Percentiles rank a stretch among this genome's conserved stretches.
These are phyloP conservation scores for Drosera spatulata DNA, from an alignment of 179 eudicot genomes.

Conservation along the genomic window DNA sequence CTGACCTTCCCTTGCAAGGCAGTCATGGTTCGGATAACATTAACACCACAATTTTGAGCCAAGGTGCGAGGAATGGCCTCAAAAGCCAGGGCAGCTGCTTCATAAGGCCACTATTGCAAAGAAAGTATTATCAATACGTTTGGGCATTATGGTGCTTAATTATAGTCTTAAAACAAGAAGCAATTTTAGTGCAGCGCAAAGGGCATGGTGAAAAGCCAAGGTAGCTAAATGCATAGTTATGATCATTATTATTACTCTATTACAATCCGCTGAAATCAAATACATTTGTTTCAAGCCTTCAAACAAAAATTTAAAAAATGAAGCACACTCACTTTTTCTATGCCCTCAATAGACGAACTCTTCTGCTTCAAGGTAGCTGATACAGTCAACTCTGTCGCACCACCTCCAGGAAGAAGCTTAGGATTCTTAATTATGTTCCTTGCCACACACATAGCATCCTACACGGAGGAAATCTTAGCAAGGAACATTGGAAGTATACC, in stretches of 20 bases:
- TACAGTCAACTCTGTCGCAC: constrained; percentile 84
- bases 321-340: constrained; percentile 52
- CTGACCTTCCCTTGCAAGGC: constrained; percentile 89
- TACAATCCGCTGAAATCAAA: too few species aligned
- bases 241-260: too few species aligned
- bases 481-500: background rate
- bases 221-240: too few species aligned
- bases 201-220: too few species aligned
- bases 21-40: constrained; percentile 92
- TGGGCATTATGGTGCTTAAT: too few species aligned
- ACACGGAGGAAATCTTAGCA: constrained; percentile 2
- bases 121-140: too few species aligned
- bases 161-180: too few species aligned
- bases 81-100: constrained; percentile 96
- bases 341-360: constrained; percentile 85
- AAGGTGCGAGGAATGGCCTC: constrained; percentile 92
- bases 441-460: constrained; percentile 95
- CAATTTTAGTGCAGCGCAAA: too few species aligned
- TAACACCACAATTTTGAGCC: constrained; percentile 96
- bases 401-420: constrained; percentile 95
- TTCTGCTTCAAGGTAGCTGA: constrained; percentile 86
- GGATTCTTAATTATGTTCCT: constrained; percentile 91
- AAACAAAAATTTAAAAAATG: too few species aligned
- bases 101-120: constrained; percentile 83
- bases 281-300: too few species aligned